Evolutionary conservation across 2,329 filamentous ascomycete species (phyloP).

Genomic region (Neofusicoccum ribis): DNA sequence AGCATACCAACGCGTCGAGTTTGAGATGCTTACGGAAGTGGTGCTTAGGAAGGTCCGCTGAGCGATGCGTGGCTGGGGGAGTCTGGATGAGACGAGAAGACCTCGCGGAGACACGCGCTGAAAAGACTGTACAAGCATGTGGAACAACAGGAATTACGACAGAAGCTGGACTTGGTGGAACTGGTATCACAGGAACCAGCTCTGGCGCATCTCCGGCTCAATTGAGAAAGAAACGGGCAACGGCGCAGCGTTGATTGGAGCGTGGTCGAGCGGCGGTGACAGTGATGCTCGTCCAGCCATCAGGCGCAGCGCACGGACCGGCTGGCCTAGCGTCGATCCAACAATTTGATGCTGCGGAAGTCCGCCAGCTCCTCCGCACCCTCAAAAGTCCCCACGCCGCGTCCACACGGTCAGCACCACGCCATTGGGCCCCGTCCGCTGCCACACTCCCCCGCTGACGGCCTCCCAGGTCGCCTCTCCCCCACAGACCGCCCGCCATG

Average conservation of each 20-base stretch:
- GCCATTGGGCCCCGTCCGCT: neutral
- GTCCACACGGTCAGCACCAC: neutral
- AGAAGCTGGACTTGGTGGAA: neutral
- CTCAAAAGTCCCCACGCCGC: neutral
- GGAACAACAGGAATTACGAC: neutral
- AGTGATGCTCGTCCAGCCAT: neutral
- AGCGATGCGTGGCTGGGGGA: neutral
- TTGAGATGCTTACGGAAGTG: neutral
- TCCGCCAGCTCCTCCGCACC: conserved; percentile 14
- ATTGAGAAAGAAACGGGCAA: neutral
- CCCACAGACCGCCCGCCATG: conserved; percentile 28
- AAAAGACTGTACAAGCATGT: conserved; percentile 18
- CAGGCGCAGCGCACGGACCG: too few species aligned
- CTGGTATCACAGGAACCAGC: neutral
- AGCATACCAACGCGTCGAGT: too few species aligned
- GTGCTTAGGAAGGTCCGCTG: neutral
- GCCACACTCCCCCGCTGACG: neutral
- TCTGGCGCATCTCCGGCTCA: neutral
- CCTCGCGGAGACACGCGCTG: conserved; percentile 2
- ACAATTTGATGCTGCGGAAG: conserved; percentile 20
- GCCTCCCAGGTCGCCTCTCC: neutral
- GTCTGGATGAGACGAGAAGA: neutral
- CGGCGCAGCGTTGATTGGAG: neutral
- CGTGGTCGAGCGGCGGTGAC: neutral
- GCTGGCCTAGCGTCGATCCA: conserved; percentile 1